Percentiles rank a stretch among this genome's conserved stretches.
These are phyloP conservation scores for Vitis amurensis DNA, from an alignment of 164 flowering plant species.

Conservation along the genomic window DNA sequence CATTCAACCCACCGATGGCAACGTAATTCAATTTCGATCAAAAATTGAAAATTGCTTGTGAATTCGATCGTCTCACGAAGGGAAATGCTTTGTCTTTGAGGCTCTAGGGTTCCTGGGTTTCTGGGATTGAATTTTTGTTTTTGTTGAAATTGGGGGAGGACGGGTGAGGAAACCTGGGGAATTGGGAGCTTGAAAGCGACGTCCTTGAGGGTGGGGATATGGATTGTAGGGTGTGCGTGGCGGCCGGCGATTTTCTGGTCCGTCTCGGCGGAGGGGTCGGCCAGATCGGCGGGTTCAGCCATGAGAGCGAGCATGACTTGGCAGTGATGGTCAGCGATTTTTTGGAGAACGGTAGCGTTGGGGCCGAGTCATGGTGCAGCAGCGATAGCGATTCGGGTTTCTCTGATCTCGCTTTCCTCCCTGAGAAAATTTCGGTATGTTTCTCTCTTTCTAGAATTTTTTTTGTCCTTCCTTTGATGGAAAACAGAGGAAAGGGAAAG, in stretches of 20 bases:
- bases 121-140: background rate
- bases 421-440: conserved; percentile 65
- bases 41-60: background rate
- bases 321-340: conserved; percentile 88
- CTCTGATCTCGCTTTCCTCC: conserved; percentile 63
- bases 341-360: conserved; percentile 72
- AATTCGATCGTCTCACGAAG: too few relatives aligned
- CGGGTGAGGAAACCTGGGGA: too few relatives aligned
- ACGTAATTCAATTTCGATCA: background rate
- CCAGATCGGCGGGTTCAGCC: conserved; percentile 50
- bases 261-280: conserved; percentile 30
- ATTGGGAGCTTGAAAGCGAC: too few relatives aligned
- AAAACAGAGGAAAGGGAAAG: too few relatives aligned
- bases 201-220: conserved; percentile 2
- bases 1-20: background rate
- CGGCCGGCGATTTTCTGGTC: conserved; percentile 40
- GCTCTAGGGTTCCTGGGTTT: background rate
- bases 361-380: conserved; percentile 70
- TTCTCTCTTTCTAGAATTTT: background rate
- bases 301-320: conserved; percentile 86
- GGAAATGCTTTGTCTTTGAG: too few relatives aligned
- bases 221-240: conserved; percentile 43
- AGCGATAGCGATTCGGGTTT: conserved; percentile 85
- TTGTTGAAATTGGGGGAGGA: background rate
- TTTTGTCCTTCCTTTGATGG: background rate